These are phyloP conservation scores for Monosporozyma unispora DNA, from an alignment of 805 yeast species.

Conservation along the genomic window DNA sequence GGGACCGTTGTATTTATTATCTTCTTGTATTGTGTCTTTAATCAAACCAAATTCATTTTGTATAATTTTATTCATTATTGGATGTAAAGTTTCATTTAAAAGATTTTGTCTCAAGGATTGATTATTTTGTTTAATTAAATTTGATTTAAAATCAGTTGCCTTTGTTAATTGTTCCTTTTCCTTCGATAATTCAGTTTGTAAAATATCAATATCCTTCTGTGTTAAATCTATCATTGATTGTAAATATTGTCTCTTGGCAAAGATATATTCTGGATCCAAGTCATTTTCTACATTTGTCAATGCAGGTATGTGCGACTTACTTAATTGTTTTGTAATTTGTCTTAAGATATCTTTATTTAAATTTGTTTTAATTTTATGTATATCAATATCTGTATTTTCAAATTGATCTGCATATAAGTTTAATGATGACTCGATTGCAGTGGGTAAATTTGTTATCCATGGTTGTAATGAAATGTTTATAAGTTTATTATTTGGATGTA, in stretches of 20 bases:
- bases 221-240: constrained; percentile 16
- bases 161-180: constrained; percentile 16
- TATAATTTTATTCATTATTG: constrained; percentile 22
- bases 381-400: too few species aligned
- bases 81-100: constrained; percentile 18
- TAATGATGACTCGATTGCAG: constrained; percentile 18
- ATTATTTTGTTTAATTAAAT: constrained; percentile 9
- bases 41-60: constrained; percentile 22
- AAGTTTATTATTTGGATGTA: constrained; percentile 17
- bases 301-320: constrained; percentile 20
- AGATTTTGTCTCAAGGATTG: constrained; percentile 15
- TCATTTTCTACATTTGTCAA: constrained; percentile 17
- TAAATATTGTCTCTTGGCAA: constrained; percentile 23
- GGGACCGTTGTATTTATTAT: not conserved
- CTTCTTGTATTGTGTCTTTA: not conserved
- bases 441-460: constrained; percentile 18
- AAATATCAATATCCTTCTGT: constrained; percentile 14
- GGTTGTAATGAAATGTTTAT: constrained; percentile 14
- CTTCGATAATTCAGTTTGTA: constrained; percentile 17
- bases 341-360: constrained; percentile 18
- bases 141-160: constrained; percentile 6
- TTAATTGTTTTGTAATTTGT: constrained; percentile 18
- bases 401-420: not conserved
- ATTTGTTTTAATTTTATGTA: constrained; percentile 14
- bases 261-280: constrained; percentile 25